Conservation (phyloP, 192 early-diverging fungal species). For the Jimgerdemannia lactiflua region DNA sequence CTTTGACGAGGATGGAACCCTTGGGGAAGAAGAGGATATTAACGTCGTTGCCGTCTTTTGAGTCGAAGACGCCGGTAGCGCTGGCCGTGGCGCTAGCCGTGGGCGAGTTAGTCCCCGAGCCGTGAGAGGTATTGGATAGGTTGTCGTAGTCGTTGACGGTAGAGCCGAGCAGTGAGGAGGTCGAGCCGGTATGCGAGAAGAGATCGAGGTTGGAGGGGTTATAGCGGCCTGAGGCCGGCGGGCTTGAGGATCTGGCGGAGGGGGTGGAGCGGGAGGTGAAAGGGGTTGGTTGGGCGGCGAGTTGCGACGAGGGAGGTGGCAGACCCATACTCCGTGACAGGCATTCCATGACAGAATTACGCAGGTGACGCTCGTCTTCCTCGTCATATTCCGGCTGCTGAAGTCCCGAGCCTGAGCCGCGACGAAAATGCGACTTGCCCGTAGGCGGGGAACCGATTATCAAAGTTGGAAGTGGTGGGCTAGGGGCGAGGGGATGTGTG, state of each 20-base stretch:
- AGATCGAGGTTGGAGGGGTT: constrained; percentile 3
- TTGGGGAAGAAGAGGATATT: constrained; percentile 74
- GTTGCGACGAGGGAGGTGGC: constrained; percentile 5
- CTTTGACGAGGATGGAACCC: constrained; percentile 70
- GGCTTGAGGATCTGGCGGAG: background rate
- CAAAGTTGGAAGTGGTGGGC: background rate
- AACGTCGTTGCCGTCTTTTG: constrained; percentile 54
- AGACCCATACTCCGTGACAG: constrained; percentile 61
- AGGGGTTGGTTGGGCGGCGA: background rate
- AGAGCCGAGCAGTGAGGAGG: constrained; percentile 6
- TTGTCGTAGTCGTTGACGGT: constrained; percentile 17
- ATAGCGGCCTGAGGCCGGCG: background rate
- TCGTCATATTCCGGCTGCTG: constrained; percentile 38
- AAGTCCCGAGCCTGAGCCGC: constrained; percentile 32
- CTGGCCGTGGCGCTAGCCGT: background rate
- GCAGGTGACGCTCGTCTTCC: constrained; percentile 55
- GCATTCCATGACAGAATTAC: constrained; percentile 59
- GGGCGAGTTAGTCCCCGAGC: background rate
- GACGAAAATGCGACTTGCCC: constrained; percentile 19
- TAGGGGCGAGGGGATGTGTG: background rate
- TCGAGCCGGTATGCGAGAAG: background rate
- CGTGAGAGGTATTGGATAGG: constrained; percentile 11
- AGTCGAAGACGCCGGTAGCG: constrained; percentile 20
- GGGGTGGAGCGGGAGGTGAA: constrained; percentile 1
- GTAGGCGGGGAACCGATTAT: background rate